A percentile compares a stretch with the other conserved stretches of the same genome.
phyloP scores from a whole-genome alignment of 164 flowering plant species.

The Platanus orientalis region DNA sequence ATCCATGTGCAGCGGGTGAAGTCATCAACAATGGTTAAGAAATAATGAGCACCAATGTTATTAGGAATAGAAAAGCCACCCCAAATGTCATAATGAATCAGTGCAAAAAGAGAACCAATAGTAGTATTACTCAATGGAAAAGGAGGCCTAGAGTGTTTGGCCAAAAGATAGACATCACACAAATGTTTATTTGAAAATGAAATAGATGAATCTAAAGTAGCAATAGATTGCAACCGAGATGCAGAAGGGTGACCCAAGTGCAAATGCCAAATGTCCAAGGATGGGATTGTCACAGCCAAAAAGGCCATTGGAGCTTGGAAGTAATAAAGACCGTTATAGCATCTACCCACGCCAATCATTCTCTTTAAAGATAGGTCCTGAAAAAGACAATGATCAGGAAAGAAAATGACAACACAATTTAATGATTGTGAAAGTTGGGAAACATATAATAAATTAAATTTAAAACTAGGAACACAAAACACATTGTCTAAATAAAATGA shows the following conservation, averaged over 20 bases:
- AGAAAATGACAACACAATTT: slow-evolving; percentile 1
- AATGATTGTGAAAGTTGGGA: background rate
- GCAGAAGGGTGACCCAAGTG: no score
- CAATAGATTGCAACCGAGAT: no score
- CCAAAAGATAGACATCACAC: background rate
- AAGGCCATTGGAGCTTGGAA: background rate
- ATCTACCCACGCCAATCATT: background rate
- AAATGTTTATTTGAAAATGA: no score
- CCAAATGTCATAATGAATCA: background rate
- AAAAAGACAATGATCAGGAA: no score
- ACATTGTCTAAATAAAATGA: background rate
- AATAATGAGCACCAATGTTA: no score
- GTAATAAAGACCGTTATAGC: background rate
- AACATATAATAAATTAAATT: background rate
- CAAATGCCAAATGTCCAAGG: no score
- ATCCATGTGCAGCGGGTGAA: no score
- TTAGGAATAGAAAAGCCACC: no score
- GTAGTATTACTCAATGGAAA: background rate
- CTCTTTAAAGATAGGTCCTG: background rate
- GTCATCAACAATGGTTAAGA: no score
- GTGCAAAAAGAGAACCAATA: background rate
- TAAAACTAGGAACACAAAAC: slow-evolving; percentile 1
- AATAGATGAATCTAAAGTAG: no score
- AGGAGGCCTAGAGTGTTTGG: background rate
- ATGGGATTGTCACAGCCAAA: background rate